These are phyloP conservation scores for Oryza coarctata DNA, from an alignment of 176 grass and related monocot genomes.

Conservation along the genomic window DNA sequence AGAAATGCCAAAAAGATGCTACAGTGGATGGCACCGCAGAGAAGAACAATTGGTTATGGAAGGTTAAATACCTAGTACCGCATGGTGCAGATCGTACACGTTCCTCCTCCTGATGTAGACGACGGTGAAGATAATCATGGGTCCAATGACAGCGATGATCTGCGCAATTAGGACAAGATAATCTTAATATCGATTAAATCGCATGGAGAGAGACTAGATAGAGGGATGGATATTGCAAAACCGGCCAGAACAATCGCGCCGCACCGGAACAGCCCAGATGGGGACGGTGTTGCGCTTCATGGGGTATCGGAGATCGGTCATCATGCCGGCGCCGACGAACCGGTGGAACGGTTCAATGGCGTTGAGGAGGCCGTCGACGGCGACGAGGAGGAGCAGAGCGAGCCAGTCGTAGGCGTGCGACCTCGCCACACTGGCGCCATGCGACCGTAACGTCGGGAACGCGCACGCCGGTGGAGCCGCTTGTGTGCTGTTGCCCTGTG, in stretches of 20 bases:
- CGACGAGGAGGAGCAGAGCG: constrained; percentile 43
- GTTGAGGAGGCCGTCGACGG: constrained; percentile 49
- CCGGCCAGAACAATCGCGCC: not conserved
- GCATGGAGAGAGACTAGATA: not conserved
- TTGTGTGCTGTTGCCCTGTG: not conserved
- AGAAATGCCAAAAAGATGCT: too few relatives aligned
- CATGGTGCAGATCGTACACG: constrained; percentile 48
- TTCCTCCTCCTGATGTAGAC: constrained; percentile 36
- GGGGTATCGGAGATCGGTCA: constrained; percentile 67
- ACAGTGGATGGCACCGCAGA: not conserved
- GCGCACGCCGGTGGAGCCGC: not conserved
- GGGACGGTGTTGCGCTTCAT: constrained; percentile 78
- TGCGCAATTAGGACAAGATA: not conserved
- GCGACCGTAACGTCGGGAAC: constrained; percentile 20
- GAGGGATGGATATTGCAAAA: not conserved
- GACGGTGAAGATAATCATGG: constrained; percentile 26
- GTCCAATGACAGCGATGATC: constrained; percentile 44
- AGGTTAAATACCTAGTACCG: constrained; percentile 27
- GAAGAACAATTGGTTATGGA: not conserved
- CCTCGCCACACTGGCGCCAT: constrained; percentile 27
- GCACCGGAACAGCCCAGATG: constrained; percentile 53
- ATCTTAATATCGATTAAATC: not conserved
- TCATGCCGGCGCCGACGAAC: constrained; percentile 66
- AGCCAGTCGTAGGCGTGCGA: constrained; percentile 60
- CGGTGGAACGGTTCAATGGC: constrained; percentile 76